phyloP scores from a whole-genome alignment of 2,329 filamentous ascomycete genomes.

The Hirsutella rhossiliensis region DNA sequence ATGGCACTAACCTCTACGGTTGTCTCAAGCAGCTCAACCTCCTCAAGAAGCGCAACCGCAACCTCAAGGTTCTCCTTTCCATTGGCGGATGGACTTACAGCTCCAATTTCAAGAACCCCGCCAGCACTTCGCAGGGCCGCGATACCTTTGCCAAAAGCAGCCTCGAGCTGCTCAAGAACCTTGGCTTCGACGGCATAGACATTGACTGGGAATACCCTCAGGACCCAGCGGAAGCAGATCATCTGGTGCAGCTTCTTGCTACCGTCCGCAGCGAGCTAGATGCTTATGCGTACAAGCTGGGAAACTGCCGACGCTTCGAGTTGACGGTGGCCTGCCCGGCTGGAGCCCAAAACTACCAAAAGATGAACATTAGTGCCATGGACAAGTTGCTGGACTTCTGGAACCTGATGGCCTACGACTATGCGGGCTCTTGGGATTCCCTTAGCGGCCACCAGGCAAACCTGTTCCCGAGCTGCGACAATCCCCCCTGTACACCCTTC shows the following conservation, averaged over 20 bases:
- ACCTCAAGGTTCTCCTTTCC: conserved; percentile 74
- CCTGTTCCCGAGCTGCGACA: conserved; percentile 45
- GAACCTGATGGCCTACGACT: conserved; percentile 86
- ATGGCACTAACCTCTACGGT: conserved; percentile 73
- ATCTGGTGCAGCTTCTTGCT: conserved; percentile 47
- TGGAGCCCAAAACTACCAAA: conserved; percentile 48
- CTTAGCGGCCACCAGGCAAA: conserved; percentile 71
- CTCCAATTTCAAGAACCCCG: conserved; percentile 66
- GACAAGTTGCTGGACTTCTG: conserved; percentile 58
- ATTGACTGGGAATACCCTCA: conserved; percentile 60
- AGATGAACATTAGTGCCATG: conserved; percentile 52
- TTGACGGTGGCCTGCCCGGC: conserved; percentile 54
- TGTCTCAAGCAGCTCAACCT: conserved; percentile 82
- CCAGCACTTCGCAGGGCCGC: conserved; percentile 58
- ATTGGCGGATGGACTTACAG: conserved; percentile 93
- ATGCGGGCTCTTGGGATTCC: conserved; percentile 69
- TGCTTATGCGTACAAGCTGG: conserved; percentile 34
- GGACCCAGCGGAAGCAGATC: conserved; percentile 36
- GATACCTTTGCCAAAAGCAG: conserved; percentile 60
- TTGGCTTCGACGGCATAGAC: conserved; percentile 65
- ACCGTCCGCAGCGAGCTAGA: conserved; percentile 47
- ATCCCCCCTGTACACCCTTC: conserved; percentile 62
- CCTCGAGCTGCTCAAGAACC: conserved; percentile 63
- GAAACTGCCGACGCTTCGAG: conserved; percentile 41
- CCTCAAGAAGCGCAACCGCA: conserved; percentile 68